These are phyloP conservation scores for Pseudocercospora crystallina DNA, from an alignment of 2,329 filamentous ascomycete species.

Conservation along the genomic window DNA sequence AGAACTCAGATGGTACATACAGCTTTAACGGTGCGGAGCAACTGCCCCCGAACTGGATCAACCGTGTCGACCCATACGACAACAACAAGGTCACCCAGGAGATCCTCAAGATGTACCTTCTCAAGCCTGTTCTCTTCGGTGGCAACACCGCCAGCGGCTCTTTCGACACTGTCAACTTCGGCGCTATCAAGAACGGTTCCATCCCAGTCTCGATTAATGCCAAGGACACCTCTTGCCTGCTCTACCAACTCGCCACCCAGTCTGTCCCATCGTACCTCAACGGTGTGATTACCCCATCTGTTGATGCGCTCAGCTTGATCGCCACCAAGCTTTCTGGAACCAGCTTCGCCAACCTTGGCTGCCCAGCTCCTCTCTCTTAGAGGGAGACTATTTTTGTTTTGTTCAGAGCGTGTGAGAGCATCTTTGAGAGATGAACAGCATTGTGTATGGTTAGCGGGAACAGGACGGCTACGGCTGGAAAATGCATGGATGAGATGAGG, in stretches of 20 bases:
- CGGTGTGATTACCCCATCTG: slow-evolving; percentile 39
- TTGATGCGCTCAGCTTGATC: slow-evolving; percentile 37
- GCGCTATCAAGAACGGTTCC: slow-evolving; percentile 41
- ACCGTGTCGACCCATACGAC: slow-evolving; percentile 37
- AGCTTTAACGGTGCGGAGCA: slow-evolving; percentile 38
- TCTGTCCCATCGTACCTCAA: slow-evolving; percentile 40
- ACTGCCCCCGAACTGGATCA: slow-evolving; percentile 44
- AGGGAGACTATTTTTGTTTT: not conserved
- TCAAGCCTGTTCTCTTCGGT: slow-evolving; percentile 36
- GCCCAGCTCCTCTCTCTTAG: slow-evolving; percentile 31
- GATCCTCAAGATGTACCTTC: slow-evolving; percentile 44
- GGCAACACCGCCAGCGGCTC: slow-evolving; percentile 15
- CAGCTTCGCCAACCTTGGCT: slow-evolving; percentile 39
- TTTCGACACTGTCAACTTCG: slow-evolving; percentile 35
- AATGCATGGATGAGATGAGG: too few species aligned
- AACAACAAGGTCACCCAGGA: slow-evolving; percentile 38
- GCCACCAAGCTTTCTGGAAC: slow-evolving; percentile 29
- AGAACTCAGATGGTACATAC: slow-evolving; percentile 41
- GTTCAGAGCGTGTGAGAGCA: too few species aligned
- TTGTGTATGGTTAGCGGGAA: too few species aligned
- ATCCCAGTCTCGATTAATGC: slow-evolving; percentile 31
- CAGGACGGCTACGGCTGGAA: too few species aligned
- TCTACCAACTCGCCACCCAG: slow-evolving; percentile 46
- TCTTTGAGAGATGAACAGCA: too few species aligned
- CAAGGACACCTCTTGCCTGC: slow-evolving; percentile 38